A percentile compares a stretch with the other conserved stretches of the same genome.
Conservation (phyloP, 2,329 filamentous ascomycete genomes). For the Aspergillus luchuensis region DNA sequence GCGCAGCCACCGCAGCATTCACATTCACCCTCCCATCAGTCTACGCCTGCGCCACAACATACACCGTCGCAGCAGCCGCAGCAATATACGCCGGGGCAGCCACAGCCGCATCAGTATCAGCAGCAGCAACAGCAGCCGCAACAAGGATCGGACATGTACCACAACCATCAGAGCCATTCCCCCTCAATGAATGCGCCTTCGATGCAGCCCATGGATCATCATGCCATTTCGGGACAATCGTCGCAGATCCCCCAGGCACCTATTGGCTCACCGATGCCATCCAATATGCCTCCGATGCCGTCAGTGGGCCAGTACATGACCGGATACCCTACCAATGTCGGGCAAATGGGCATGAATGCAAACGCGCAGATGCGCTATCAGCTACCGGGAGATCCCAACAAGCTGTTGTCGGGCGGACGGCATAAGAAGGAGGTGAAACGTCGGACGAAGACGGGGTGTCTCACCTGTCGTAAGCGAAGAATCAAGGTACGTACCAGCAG, state of each 20-base stretch:
- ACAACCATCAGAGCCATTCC: conserved; percentile 26
- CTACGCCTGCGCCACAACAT: conserved; percentile 32
- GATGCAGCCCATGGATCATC: conserved; percentile 25
- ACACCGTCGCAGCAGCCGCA: conserved; percentile 43
- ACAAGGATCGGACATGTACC: conserved; percentile 37
- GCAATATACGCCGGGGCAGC: conserved; percentile 24
- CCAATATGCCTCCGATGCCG: conserved; percentile 56
- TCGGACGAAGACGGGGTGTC: conserved; percentile 72
- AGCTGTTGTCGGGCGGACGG: conserved; percentile 62
- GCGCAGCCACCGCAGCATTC: conserved; percentile 19
- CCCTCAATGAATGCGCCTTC: conserved; percentile 23
- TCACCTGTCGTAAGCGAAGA: conserved; percentile 65
- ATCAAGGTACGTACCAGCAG: conserved; percentile 65
- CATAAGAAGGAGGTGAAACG: conserved; percentile 74
- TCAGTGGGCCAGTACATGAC: conserved; percentile 60
- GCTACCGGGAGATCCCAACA: conserved; percentile 52
- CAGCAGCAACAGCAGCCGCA: conserved; percentile 33
- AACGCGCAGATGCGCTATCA: conserved; percentile 55
- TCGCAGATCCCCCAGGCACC: conserved; percentile 41
- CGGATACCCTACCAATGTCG: conserved; percentile 37
- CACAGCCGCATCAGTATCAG: conserved; percentile 32
- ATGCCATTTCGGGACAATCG: conserved; percentile 30
- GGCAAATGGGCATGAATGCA: conserved; percentile 41
- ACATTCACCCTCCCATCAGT: conserved; percentile 27
- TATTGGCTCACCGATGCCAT: conserved; percentile 57